Percentiles rank a stretch among this genome's conserved stretches.
phyloP scores from a whole-genome alignment of 331 rosid genomes.

The Rhamnella rubrinervis region DNA sequence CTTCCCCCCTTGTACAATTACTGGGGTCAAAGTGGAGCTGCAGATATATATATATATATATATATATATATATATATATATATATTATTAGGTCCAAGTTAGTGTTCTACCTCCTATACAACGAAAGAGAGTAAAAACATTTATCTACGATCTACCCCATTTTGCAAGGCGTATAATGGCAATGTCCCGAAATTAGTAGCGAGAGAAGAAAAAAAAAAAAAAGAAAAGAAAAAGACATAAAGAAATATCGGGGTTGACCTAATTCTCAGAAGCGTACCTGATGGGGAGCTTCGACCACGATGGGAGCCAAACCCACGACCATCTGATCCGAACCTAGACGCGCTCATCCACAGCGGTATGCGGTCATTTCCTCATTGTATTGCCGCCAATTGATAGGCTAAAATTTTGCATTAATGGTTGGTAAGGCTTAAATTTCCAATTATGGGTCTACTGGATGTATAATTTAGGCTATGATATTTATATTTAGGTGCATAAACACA shows the following conservation, averaged over 20 bases:
- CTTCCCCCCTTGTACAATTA: conserved; percentile 19
- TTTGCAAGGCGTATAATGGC: no score
- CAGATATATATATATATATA: conserved; percentile 16
- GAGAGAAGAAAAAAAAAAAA: background rate
- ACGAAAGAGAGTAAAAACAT: no score
- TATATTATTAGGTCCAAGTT: background rate
- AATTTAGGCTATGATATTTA: no score
- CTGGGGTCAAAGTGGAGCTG: conserved; percentile 16
- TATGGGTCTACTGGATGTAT: no score
- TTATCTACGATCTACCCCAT: no score
- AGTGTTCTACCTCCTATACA: conserved; percentile 10
- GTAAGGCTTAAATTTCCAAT: no score
- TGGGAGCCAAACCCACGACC: conserved; percentile 99
- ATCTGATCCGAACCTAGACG: conserved; percentile 98
- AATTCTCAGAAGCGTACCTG: background rate
- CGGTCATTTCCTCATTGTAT: conserved; percentile 39
- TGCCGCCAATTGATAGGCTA: no score
- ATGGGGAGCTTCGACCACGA: conserved; percentile 54
- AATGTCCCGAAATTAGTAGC: no score
- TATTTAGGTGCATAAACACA: no score
- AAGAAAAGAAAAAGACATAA: background rate
- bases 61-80: no score
- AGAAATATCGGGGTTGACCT: no score
- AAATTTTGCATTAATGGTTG: no score
- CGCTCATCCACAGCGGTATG: conserved; percentile 99